Base-by-base conservation (phyloP, 495 filamentous ascomycete species). In the Xylaria cubensis region DNA sequence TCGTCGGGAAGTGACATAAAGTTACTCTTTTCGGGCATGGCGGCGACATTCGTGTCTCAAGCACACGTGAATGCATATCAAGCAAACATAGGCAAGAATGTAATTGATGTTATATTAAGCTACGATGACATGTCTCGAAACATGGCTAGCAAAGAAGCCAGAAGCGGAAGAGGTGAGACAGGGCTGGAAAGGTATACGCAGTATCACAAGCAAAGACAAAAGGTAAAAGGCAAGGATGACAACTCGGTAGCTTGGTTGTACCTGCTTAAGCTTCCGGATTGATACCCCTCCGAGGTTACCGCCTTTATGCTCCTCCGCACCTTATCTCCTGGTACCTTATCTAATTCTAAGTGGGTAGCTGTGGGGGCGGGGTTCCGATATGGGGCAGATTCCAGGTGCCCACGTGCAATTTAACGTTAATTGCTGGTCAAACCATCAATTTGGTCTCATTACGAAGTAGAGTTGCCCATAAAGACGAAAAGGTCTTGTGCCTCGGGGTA, bases 1-100 rank as follows among this genome's bases (percentile, higher is more conserved):
- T 96, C 93, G 76, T 88, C 87, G n/a, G 93, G 93, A 42, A 96
- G 87, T 50, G 78, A 85, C 68, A 90, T 85, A 13, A 85, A 74
- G 41, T 6, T 69, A 51, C 44, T 68, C 39, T 50, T 42, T 51
- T 70, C 72, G 66, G 75, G 70, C 77, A 73, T 78, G 34, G 53
- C 32, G 44, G 24, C 39, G 19, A 55, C 34, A 3, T 24, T 10
- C 32, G 32, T 21, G 56, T 51, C 68, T n/a, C 34, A 42, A n/a
- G 48, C 46, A 21, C 69, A 64, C 69, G 44, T 46, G 21, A 36
- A 41, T 3, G 44, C 48, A 41, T 3, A 32, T 51, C 8, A 64
- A 29, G 32, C 15, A 64, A 26, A 34, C 5, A 62, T 4, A 17
- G 19, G 5, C 12, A 69, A n/a, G 4, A 46, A 56, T 13, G 42